A percentile compares a stretch with the other conserved stretches of the same genome.
These are phyloP conservation scores for Zoysia matrella DNA, from an alignment of 202 grass and related monocot species.

Conservation along the genomic window DNA sequence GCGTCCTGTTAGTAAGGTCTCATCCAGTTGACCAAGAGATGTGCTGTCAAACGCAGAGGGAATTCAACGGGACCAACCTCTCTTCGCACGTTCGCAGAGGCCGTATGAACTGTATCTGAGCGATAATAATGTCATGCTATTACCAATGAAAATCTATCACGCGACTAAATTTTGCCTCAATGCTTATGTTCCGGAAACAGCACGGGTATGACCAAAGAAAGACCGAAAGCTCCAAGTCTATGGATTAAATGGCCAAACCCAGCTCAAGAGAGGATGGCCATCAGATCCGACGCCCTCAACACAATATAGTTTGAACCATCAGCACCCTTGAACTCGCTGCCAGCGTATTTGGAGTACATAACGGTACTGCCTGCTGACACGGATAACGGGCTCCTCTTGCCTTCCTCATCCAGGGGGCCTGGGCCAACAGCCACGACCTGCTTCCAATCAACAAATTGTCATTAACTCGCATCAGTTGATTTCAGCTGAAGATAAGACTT, in stretches of 20 bases:
- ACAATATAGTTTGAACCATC: slow-evolving; percentile 65
- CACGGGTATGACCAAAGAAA: neutral
- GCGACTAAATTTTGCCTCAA: slow-evolving; percentile 7
- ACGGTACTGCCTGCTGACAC: slow-evolving; percentile 56
- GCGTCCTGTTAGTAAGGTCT: neutral
- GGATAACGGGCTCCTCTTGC: slow-evolving; percentile 55
- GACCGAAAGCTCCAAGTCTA: neutral
- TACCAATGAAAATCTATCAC: neutral
- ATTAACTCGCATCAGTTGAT: neutral
- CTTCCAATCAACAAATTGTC: slow-evolving; percentile 6
- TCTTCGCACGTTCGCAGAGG: too few relatives aligned
- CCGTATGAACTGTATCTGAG: slow-evolving; percentile 17
- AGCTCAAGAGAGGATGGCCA: slow-evolving; percentile 62
- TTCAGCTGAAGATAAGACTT: neutral
- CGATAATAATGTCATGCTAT: neutral
- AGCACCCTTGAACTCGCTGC: slow-evolving; percentile 66
- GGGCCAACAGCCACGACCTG: slow-evolving; percentile 71
- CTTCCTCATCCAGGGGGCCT: slow-evolving; percentile 64
- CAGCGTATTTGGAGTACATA: slow-evolving; percentile 73
- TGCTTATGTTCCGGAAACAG: neutral
- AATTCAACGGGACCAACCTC: neutral
- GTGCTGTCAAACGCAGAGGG: too few relatives aligned
- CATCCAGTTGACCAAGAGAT: slow-evolving; percentile 3
- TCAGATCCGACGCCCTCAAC: slow-evolving; percentile 59
- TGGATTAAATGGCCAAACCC: neutral